Conservation (phyloP, 208 protist species). For the Novymonas esmeraldas region DNA sequence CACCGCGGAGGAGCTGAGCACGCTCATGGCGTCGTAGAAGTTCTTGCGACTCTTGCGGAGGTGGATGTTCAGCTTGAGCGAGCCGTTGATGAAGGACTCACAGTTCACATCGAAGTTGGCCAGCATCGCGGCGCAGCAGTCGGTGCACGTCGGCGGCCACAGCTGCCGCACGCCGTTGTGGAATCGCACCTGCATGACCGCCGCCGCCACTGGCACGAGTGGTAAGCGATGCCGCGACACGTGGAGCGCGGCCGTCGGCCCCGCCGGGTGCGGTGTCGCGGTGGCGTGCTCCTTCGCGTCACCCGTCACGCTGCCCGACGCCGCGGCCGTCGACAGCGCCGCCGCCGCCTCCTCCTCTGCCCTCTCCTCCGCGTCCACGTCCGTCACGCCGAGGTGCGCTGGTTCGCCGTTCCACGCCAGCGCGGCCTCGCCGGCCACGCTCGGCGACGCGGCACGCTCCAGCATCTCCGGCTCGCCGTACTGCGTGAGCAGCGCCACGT, state of each 20-base stretch:
- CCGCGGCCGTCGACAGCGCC: background rate
- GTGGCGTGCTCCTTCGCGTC: background rate
- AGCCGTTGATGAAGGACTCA: constrained; percentile 60
- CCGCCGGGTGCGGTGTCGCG: background rate
- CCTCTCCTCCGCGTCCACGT: constrained; percentile 13
- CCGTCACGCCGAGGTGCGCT: constrained; percentile 1
- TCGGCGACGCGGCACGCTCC: constrained; percentile 1
- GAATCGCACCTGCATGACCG: constrained; percentile 45
- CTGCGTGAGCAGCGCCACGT: constrained; percentile 38
- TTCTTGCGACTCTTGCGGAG: constrained; percentile 72
- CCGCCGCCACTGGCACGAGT: constrained; percentile 11
- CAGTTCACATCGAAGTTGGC: constrained; percentile 38
- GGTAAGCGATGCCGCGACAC: background rate
- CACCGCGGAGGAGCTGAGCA: constrained; percentile 36
- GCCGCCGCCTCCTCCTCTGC: constrained; percentile 1
- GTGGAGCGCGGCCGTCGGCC: background rate
- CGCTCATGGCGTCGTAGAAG: constrained; percentile 72
- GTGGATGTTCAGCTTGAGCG: constrained; percentile 67
- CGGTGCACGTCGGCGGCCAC: constrained; percentile 43
- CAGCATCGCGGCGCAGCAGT: constrained; percentile 46
- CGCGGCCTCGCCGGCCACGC: background rate
- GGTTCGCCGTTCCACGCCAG: background rate
- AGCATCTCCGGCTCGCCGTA: constrained; percentile 56
- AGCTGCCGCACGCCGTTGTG: constrained; percentile 50
- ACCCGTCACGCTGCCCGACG: background rate